Evolutionary conservation across 257 asterid species (phyloP).

Genomic region (Asclepias syriaca): DNA sequence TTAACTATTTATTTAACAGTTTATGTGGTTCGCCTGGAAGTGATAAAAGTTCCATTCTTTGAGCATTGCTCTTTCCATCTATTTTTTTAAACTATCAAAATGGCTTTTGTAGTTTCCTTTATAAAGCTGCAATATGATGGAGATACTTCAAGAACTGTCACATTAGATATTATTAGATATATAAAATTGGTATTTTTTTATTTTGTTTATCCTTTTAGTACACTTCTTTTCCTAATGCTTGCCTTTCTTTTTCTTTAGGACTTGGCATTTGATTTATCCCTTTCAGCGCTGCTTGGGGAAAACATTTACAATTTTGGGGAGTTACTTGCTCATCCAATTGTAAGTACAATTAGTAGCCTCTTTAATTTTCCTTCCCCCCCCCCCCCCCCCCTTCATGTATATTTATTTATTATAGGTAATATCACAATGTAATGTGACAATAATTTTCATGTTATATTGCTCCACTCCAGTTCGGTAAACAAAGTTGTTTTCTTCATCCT

Average conservation of each 20-base stretch:
- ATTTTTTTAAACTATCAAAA: neutral
- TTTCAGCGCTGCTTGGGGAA: slow-evolving; percentile 92
- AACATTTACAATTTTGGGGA: slow-evolving; percentile 95
- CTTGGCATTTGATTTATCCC: slow-evolving; percentile 89
- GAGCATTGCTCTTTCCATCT: neutral
- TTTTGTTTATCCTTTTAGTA: neutral
- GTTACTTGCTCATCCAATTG: slow-evolving; percentile 95
- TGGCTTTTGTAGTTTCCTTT: neutral
- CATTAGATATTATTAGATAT: neutral
- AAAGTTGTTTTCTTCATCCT: neutral
- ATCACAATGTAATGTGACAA: neutral
- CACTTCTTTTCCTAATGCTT: slow-evolving; percentile 7
- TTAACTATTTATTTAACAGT: neutral
- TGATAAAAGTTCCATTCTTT: neutral
- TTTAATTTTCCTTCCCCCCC: too few species aligned
- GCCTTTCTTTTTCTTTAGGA: slow-evolving; percentile 42
- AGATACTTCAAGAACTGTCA: neutral
- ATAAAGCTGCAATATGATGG: neutral
- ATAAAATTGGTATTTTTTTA: neutral
- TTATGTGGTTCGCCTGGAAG: neutral
- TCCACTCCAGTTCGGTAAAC: neutral
- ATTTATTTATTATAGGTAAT: neutral
- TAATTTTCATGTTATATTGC: neutral
- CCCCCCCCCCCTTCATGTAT: too few species aligned
- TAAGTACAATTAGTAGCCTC: slow-evolving; percentile 33